Evolutionary conservation across 345 rosid species (phyloP).

Genomic region (Psidium guajava): DNA sequence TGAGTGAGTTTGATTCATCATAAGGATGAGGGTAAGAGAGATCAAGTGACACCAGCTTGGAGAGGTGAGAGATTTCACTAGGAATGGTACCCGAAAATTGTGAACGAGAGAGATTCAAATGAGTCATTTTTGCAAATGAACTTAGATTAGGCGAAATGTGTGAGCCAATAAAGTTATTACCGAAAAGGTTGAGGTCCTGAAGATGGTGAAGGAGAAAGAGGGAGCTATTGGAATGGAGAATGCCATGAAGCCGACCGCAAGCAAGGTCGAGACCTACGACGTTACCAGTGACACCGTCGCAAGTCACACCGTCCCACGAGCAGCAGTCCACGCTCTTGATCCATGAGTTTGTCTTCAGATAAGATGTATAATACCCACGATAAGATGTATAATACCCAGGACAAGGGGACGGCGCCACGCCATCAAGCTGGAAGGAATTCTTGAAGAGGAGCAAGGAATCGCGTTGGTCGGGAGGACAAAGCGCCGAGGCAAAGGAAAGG

Average conservation of each 20-base stretch:
- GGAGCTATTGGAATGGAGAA: not conserved
- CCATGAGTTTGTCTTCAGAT: not conserved
- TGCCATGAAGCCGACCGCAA: not conserved
- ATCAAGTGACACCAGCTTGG: not conserved
- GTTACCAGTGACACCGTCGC: not conserved
- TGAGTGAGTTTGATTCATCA: not conserved
- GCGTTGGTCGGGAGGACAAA: not conserved
- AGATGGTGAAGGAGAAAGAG: not conserved
- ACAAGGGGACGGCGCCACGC: not conserved
- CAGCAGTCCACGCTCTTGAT: not conserved
- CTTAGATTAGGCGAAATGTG: not conserved
- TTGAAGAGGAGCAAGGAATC: not conserved
- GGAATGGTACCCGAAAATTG: not conserved
- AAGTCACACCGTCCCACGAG: not conserved
- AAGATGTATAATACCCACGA: not conserved
- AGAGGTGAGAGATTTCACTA: not conserved
- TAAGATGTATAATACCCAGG: rapidly evolving
- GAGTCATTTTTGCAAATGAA: not conserved
- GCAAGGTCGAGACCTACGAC: not conserved
- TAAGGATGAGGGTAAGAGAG: not conserved
- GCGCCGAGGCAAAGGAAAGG: not conserved
- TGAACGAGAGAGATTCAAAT: not conserved
- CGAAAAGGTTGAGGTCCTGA: not conserved
- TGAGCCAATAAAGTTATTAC: not conserved
- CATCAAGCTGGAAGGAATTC: not conserved